phyloP scores from a whole-genome alignment of 257 asterid species.

The Fraxinus excelsior region DNA sequence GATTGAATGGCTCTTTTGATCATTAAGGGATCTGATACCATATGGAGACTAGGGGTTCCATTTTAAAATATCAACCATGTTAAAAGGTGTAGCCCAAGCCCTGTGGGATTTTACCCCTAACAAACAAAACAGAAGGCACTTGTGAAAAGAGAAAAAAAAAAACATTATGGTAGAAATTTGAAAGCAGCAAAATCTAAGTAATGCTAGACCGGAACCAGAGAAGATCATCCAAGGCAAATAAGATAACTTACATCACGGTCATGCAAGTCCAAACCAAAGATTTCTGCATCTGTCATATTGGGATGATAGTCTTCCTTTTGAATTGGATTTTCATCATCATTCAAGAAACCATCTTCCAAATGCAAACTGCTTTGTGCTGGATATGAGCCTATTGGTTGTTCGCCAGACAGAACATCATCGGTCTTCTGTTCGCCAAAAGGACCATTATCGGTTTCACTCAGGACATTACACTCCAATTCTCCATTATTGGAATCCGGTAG shows the following conservation, averaged over 20 bases:
- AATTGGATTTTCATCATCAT: conserved; percentile 37
- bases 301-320: conserved; percentile 40
- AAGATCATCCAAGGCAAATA: not conserved
- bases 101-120: not conserved
- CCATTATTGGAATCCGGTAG: conserved; percentile 31
- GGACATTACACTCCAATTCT: conserved; percentile 34
- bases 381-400: conserved; percentile 36
- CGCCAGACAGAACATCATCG: conserved; percentile 33
- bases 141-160: not conserved
- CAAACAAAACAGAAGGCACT: not conserved
- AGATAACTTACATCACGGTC: conserved; percentile 60
- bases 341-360: conserved; percentile 39
- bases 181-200: not conserved
- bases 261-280: not conserved
- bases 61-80: too few species aligned
- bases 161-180: not conserved
- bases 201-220: not conserved
- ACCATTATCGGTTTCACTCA: conserved; percentile 24
- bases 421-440: conserved; percentile 33
- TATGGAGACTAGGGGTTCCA: not conserved
- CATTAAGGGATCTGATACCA: not conserved
- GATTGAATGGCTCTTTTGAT: not conserved
- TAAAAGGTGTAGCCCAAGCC: not conserved
- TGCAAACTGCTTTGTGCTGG: conserved; percentile 30
- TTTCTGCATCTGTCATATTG: conserved; percentile 43